Percentiles rank a stretch among this genome's conserved stretches.
Conservation (phyloP, 495 filamentous ascomycete species). For the Sordaria brevicollis region DNA sequence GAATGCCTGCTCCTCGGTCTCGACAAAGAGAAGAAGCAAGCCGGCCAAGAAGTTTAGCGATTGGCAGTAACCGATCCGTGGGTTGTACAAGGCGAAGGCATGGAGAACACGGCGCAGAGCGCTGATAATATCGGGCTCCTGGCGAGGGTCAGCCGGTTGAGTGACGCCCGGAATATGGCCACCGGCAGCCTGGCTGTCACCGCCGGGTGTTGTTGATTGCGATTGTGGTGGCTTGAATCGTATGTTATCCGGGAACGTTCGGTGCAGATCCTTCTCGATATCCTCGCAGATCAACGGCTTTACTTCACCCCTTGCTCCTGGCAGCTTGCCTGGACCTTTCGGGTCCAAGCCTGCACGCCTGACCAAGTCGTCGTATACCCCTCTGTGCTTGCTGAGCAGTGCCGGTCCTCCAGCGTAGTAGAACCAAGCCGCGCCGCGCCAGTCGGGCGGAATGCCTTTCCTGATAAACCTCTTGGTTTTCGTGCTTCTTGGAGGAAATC, state of each 20-base stretch:
- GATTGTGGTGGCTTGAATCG: slow-evolving; percentile 61
- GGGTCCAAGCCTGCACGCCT: slow-evolving; percentile 26
- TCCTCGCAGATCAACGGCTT: slow-evolving; percentile 69
- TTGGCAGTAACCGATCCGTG: slow-evolving; percentile 89
- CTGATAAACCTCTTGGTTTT: slow-evolving; percentile 84
- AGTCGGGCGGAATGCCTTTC: slow-evolving; percentile 92
- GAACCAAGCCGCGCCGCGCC: slow-evolving; percentile 92
- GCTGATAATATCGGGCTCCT: slow-evolving; percentile 68
- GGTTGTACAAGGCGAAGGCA: slow-evolving; percentile 83
- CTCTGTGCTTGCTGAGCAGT: slow-evolving; percentile 59
- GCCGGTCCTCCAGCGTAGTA: slow-evolving; percentile 89
- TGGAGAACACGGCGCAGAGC: slow-evolving; percentile 77
- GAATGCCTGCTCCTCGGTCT: slow-evolving; percentile 81
- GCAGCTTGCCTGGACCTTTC: slow-evolving; percentile 4
- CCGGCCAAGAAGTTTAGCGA: slow-evolving; percentile 97
- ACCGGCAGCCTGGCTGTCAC: slow-evolving; percentile 1
- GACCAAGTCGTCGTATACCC: slow-evolving; percentile 63
- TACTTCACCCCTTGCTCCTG: slow-evolving; percentile 31
- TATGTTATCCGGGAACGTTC: slow-evolving; percentile 93
- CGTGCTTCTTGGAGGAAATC: slow-evolving; percentile 67
- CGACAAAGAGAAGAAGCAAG: slow-evolving; percentile 82
- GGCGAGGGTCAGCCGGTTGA: slow-evolving; percentile 19
- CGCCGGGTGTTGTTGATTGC: not conserved
- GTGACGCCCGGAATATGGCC: not conserved
- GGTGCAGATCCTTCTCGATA: slow-evolving; percentile 89